Evolutionary conservation across 495 filamentous ascomycete species (phyloP).

Genomic region (Neurospora tetraspora): DNA sequence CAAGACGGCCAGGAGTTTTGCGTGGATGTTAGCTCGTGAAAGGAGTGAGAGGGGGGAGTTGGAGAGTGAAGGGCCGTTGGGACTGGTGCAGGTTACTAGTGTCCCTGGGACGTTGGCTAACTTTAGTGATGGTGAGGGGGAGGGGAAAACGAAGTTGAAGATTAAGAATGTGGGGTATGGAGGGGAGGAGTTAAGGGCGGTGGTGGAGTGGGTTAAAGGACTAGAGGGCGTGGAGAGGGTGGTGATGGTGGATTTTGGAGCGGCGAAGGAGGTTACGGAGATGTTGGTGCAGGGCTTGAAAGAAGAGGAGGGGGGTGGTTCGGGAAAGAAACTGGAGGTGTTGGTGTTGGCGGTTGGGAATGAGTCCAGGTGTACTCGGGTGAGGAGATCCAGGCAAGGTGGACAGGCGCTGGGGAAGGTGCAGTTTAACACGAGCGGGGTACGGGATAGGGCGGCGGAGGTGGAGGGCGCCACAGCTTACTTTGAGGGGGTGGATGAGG

Average conservation of each 20-base stretch:
- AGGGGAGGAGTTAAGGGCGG: not conserved
- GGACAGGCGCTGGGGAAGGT: not conserved
- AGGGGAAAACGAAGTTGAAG: not conserved
- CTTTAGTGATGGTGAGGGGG: not conserved
- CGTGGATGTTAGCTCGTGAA: not conserved
- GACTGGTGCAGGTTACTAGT: not conserved
- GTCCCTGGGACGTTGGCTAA: not conserved
- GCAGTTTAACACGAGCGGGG: not conserved
- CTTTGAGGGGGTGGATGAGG: not conserved
- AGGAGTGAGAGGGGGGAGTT: not conserved
- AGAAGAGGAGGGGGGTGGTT: not conserved
- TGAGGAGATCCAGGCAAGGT: not conserved
- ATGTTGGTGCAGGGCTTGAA: not conserved
- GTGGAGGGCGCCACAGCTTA: not conserved
- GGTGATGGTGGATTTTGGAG: conserved; percentile 4
- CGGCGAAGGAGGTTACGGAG: not conserved
- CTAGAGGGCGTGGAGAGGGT: not conserved
- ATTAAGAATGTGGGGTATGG: not conserved
- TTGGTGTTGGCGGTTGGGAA: not conserved
- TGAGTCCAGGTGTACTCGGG: conserved; percentile 1
- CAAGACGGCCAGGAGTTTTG: conserved; percentile 1
- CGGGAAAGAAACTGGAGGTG: not conserved
- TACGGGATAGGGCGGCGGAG: not conserved
- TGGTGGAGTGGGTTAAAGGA: not conserved
- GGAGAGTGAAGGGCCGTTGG: not conserved